phyloP scores from a whole-genome alignment of 1,284 basidiomycete genomes.

The Trametes hirsuta region DNA sequence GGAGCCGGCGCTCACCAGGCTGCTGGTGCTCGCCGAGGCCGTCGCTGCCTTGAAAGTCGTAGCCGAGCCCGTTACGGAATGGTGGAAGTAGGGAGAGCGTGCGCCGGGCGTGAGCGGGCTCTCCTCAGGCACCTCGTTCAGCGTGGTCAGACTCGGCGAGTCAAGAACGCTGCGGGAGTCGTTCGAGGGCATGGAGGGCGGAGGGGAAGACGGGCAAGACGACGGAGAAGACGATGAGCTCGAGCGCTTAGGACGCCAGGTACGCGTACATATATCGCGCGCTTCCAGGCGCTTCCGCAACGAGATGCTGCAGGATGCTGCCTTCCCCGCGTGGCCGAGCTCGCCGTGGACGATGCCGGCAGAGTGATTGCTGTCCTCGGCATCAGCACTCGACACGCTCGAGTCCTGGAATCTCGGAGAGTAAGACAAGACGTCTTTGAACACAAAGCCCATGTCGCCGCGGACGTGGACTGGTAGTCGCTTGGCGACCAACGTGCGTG shows the following conservation, averaged over 20 bases:
- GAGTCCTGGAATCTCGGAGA: too few species aligned
- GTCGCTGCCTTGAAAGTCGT: slow-evolving; percentile 34
- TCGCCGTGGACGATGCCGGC: background rate
- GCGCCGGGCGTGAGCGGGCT: slow-evolving; percentile 32
- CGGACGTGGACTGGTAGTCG: too few species aligned
- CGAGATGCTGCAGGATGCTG: too few species aligned
- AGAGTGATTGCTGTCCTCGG: too few species aligned
- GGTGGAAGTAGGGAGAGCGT: slow-evolving; percentile 37
- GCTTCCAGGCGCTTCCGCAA: background rate
- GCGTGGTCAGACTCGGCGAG: slow-evolving; percentile 28
- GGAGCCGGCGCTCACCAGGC: slow-evolving; percentile 29
- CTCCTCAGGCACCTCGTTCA: slow-evolving; percentile 50
- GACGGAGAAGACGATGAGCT: slow-evolving; percentile 7
- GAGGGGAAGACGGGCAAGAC: background rate
- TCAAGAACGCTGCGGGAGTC: slow-evolving; percentile 18
- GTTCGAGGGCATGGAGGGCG: slow-evolving; percentile 15
- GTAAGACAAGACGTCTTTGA: too few species aligned
- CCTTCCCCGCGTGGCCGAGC: slow-evolving; percentile 2
- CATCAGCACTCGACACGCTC: too few species aligned
- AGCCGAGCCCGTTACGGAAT: slow-evolving; percentile 33
- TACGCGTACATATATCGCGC: slow-evolving; percentile 8
- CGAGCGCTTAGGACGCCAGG: background rate
- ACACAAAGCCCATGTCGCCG: too few species aligned
- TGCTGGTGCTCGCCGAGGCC: slow-evolving; percentile 34
- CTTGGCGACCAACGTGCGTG: too few species aligned